Conservation (phyloP, 192 early-diverging fungal species). For the Thoreauomyces humboldtii region DNA sequence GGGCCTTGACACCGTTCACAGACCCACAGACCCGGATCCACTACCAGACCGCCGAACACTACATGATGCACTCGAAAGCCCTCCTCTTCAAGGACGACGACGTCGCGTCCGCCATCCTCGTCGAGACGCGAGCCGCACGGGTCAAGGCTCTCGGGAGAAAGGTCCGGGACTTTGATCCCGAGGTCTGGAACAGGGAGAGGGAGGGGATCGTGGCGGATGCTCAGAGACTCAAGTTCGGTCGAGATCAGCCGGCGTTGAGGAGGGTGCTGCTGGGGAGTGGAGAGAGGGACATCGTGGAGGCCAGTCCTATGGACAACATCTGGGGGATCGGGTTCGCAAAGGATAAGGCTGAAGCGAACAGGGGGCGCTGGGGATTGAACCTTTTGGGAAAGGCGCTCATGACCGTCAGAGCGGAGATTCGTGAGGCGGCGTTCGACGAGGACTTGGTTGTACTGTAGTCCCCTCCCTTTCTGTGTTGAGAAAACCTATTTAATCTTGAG, state of each 20-base stretch:
- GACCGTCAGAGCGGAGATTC: too few relatives aligned
- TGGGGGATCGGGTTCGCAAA: neutral
- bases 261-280: neutral
- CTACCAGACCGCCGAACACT: constrained; percentile 10
- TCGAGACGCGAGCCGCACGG: neutral
- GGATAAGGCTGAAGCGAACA: neutral
- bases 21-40: neutral
- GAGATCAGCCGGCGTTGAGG: neutral
- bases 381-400: constrained; percentile 4
- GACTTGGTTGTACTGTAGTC: too few relatives aligned
- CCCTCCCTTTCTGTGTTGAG: too few relatives aligned
- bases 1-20: constrained; percentile 9
- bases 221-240: neutral
- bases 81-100: constrained; percentile 1
- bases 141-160: constrained; percentile 4
- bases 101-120: constrained; percentile 5
- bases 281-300: neutral
- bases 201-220: neutral
- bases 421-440: too few relatives aligned
- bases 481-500: too few relatives aligned
- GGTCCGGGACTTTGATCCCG: neutral
- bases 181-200: neutral
- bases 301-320: neutral
- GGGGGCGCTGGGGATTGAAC: constrained; percentile 5
- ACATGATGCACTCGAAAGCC: constrained; percentile 17